Conservation (phyloP, 345 rosid genomes). For the Tarenaya hassleriana region DNA sequence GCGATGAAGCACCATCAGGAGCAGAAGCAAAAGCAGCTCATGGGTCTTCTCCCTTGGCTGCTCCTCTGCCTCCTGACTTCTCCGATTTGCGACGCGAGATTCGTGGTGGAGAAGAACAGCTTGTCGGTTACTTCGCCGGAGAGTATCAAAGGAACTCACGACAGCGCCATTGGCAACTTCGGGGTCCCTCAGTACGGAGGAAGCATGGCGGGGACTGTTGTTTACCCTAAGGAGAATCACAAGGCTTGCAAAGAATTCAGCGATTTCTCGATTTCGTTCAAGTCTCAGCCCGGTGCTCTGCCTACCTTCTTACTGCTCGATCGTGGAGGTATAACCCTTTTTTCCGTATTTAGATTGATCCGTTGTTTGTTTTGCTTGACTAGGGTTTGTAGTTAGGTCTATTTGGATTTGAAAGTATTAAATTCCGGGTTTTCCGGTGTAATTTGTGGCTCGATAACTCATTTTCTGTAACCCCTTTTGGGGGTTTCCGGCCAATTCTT, state of each 20-base stretch:
- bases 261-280: conserved; percentile 53
- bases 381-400: background rate
- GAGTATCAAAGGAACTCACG: conserved; percentile 73
- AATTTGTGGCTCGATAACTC: background rate
- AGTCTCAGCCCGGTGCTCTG: conserved; percentile 73
- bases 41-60: conserved; percentile 36
- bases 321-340: conserved; percentile 70
- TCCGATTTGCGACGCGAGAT: conserved; percentile 35
- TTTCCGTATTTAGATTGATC: background rate
- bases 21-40: conserved; percentile 14
- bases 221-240: conserved; percentile 62
- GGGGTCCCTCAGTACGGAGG: conserved; percentile 99
- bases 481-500: background rate
- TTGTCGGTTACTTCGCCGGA: conserved; percentile 85
- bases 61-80: conserved; percentile 13
- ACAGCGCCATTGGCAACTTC: conserved; percentile 93
- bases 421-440: background rate
- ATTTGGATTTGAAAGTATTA: background rate
- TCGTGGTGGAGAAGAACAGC: conserved; percentile 97
- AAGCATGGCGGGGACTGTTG: conserved; percentile 86
- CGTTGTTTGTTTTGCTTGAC: conserved; percentile 3
- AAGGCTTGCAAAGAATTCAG: conserved; percentile 69
- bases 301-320: conserved; percentile 78
- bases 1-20: conserved; percentile 21
- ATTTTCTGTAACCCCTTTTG: background rate